These are phyloP conservation scores for Echeveria elegans DNA, from an alignment of 164 flowering plant genomes.

Conservation along the genomic window DNA sequence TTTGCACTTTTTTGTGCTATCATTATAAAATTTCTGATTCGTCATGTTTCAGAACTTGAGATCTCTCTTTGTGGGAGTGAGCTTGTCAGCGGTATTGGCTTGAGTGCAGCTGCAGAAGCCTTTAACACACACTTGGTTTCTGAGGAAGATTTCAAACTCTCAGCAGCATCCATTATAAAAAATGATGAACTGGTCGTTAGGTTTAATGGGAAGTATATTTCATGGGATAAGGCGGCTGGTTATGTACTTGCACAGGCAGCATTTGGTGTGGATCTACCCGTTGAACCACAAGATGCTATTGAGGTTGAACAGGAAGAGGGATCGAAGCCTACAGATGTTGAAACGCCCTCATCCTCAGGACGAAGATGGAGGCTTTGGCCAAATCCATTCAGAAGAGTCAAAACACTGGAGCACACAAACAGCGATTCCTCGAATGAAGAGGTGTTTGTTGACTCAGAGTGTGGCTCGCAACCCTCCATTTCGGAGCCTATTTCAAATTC, in stretches of 20 bases:
- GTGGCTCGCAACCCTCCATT: conserved; percentile 24
- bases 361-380: conserved; percentile 98
- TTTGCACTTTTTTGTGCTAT: conserved; percentile 7
- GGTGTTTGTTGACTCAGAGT: conserved; percentile 64
- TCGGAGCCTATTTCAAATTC: too few relatives aligned
- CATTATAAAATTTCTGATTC: neutral
- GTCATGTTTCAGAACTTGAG: conserved; percentile 69
- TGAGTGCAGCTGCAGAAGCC: conserved; percentile 47
- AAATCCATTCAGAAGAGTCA: conserved; percentile 76
- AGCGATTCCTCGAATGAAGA: conserved; percentile 64
- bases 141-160: conserved; percentile 47
- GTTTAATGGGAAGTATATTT: conserved; percentile 42
- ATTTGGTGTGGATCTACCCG: conserved; percentile 53
- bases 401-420: conserved; percentile 51
- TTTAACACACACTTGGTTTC: conserved; percentile 65
- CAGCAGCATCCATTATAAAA: conserved; percentile 49
- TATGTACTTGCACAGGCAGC: conserved; percentile 75
- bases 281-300: conserved; percentile 50
- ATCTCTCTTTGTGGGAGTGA: conserved; percentile 72
- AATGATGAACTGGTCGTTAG: conserved; percentile 64
- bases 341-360: conserved; percentile 45
- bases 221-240: conserved; percentile 84
- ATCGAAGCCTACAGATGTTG: conserved; percentile 19
- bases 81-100: conserved; percentile 71
- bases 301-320: conserved; percentile 46